Base-by-base conservation (phyloP, 2,329 filamentous ascomycete species). In the Didymella keratinophila region DNA sequence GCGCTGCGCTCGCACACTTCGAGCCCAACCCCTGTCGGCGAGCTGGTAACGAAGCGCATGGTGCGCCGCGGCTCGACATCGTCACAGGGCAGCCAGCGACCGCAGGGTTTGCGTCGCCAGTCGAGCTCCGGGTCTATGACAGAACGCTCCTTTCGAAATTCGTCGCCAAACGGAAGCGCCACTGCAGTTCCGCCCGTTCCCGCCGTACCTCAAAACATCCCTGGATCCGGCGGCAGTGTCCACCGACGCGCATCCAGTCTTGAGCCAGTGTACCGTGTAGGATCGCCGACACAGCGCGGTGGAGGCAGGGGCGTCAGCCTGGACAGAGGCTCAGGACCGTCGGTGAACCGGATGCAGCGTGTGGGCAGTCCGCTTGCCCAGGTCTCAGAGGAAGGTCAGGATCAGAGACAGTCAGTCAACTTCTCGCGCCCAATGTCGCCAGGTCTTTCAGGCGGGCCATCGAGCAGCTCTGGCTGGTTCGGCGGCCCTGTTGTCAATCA, bases 11-110 rank as follows among this genome's bases (percentile, higher is more conserved):
- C 89, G 44, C 87, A 90, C 66, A 89, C 92, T 10, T 88, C 88
- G 50, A 88, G 90, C 2, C 93, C 92, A 21, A 94, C 89, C 50
- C 88, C 88, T 67, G 89, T 97, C 56, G 89, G 87, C 74, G 87
- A 92, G 71, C 87, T 96, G 43, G 90, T 96, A 77, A 96, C 94
- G 6, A 97, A 94, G 81, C 90, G 93, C 72, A 93, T 90, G 72
- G 76, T 87, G 60, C 87, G 92, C 68, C 87, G 93, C 76, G 83
- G 84, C 50, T 96, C 93, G 0, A 78, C 85, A 41, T 91, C 91
- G 1, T 94, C 92, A 4, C 81, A 86, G 46, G 79, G 79, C 58
- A 79, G 76, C 64, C 76, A 69, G 52, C 73, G 73, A 59, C 78
- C 62, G 6, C 76, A 74, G 55, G 56, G 55, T 10, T 55, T 78